A percentile compares a stretch with the other conserved stretches of the same genome.
These are phyloP conservation scores for Nakaseomyces glabratus DNA, from an alignment of 1,139 yeast species.

Conservation along the genomic window DNA sequence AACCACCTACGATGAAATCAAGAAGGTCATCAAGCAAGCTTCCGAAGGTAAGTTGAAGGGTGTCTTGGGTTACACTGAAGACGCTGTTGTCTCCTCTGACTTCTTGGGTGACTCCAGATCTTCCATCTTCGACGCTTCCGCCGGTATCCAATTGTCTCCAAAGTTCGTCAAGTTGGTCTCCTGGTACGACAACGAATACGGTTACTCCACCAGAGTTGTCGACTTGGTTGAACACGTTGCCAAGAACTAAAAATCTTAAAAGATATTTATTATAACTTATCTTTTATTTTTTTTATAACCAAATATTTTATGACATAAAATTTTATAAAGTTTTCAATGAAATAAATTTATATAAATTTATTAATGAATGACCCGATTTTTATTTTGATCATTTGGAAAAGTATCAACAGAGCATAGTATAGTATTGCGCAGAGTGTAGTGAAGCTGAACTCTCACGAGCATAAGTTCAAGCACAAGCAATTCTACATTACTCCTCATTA, in stretches of 20 bases:
- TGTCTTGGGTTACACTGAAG: conserved; percentile 74
- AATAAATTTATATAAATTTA: conserved; percentile 5
- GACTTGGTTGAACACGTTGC: conserved; percentile 55
- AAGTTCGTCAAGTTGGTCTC: conserved; percentile 76
- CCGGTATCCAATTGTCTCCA: conserved; percentile 74
- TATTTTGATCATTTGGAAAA: no score
- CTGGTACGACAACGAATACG: conserved; percentile 87
- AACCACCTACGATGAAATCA: conserved; percentile 70
- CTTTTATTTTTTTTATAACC: conserved; percentile 1
- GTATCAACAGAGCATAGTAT: no score
- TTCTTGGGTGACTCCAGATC: conserved; percentile 70
- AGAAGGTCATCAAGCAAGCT: conserved; percentile 60
- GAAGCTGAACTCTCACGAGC: no score
- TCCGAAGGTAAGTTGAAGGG: conserved; percentile 68
- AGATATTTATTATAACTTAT: no score
- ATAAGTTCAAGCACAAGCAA: no score
- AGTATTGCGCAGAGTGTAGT: no score
- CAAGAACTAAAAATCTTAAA: conserved; percentile 7
- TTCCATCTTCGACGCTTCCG: conserved; percentile 74
- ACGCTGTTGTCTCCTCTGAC: conserved; percentile 78
- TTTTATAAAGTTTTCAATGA: conserved; percentile 7
- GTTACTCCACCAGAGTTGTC: conserved; percentile 86
- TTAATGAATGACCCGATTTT: conserved; percentile 1
- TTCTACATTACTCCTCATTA: no score
- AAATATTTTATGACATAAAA: conserved; percentile 7